phyloP scores from a whole-genome alignment of 371 early-diverging fungal species.

The Rhizomucor miehei region DNA sequence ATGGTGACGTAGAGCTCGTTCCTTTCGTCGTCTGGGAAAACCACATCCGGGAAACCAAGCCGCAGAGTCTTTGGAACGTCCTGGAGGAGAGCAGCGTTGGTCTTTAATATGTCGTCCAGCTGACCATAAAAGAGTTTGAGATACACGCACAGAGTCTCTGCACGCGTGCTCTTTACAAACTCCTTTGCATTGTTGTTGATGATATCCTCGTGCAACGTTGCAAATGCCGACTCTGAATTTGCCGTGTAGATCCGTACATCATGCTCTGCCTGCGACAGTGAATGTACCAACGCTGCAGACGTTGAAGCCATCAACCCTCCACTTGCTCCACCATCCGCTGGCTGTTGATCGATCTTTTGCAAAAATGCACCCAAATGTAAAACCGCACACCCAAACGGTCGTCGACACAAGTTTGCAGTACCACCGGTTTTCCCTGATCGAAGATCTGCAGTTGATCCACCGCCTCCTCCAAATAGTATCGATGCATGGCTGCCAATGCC shows the following conservation, averaged over 20 bases:
- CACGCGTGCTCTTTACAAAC: constrained; percentile 45
- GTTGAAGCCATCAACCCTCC: neutral
- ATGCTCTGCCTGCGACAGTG: constrained; percentile 25
- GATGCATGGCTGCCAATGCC: constrained; percentile 27
- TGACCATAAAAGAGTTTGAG: constrained; percentile 51
- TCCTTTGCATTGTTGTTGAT: constrained; percentile 50
- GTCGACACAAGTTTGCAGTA: constrained; percentile 21
- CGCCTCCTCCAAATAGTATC: constrained; percentile 22
- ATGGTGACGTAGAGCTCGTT: constrained; percentile 70
- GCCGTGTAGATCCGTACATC: constrained; percentile 61
- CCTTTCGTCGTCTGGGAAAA: constrained; percentile 57
- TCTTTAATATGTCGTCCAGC: constrained; percentile 42
- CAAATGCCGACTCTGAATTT: constrained; percentile 51
- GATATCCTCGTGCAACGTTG: constrained; percentile 58
- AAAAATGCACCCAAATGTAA: constrained; percentile 47
- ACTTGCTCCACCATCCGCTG: constrained; percentile 3
- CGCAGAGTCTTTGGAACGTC: constrained; percentile 50
- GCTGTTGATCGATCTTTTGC: constrained; percentile 16
- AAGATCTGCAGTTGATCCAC: constrained; percentile 10
- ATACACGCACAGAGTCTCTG: constrained; percentile 54
- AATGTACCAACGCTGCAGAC: constrained; percentile 1
- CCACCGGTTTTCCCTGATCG: neutral
- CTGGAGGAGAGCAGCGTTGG: constrained; percentile 46
- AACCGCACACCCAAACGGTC: constrained; percentile 72
- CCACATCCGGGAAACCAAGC: constrained; percentile 67